Conservation (phyloP, 768 basidiomycete species). For the Gelatoporia subvermispora region DNA sequence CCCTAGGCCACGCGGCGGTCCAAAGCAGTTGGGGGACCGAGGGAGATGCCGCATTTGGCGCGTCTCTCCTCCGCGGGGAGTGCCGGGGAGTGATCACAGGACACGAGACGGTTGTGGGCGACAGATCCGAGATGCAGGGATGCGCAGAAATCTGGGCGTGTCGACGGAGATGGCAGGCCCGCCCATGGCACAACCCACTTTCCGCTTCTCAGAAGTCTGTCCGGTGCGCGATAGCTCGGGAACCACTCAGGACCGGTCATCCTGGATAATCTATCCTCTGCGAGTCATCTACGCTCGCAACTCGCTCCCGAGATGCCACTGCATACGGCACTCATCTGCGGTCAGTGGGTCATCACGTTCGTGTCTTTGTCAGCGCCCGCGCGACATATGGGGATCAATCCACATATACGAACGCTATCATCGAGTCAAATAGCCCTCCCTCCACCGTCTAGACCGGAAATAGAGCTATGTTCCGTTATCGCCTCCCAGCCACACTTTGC, state of each 20-base stretch:
- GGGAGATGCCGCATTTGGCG: slow-evolving; percentile 10
- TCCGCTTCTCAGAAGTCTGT: neutral
- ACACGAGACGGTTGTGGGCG: neutral
- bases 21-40: slow-evolving; percentile 7
- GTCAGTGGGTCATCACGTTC: neutral
- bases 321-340: neutral
- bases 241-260: neutral
- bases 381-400: neutral
- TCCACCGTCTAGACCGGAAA: slow-evolving; percentile 1
- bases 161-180: slow-evolving; percentile 1
- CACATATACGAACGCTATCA: slow-evolving; percentile 1
- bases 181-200: neutral
- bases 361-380: neutral
- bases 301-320: slow-evolving; percentile 1
- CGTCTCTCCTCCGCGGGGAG: slow-evolving; percentile 4
- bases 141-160: neutral
- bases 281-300: neutral
- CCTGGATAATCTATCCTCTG: neutral
- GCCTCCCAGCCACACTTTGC: neutral
- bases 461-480: slow-evolving; percentile 5
- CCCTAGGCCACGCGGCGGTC: neutral
- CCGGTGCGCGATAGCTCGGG: neutral
- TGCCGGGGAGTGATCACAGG: slow-evolving; percentile 7
- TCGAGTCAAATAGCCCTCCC: neutral
- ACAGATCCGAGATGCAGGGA: neutral